phyloP scores from a whole-genome alignment of 257 asterid genomes.

The Plantago major region DNA sequence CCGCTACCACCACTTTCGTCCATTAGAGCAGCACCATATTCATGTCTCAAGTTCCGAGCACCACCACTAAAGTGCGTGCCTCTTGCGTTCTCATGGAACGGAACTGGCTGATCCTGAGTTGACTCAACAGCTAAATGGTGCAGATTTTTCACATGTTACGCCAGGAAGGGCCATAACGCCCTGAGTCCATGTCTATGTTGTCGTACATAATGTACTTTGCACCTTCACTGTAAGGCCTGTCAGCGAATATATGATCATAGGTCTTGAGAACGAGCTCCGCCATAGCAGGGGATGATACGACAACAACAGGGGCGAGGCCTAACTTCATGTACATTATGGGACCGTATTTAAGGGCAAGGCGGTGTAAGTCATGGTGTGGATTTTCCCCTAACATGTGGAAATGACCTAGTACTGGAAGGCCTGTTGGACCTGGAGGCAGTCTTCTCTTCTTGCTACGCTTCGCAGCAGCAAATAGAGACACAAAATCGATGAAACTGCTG shows the following conservation, averaged over 20 bases:
- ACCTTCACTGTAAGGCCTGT: neutral
- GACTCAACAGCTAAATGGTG: slow-evolving; percentile 16
- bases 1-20: no score
- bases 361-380: slow-evolving; percentile 5
- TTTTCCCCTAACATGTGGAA: slow-evolving; percentile 8
- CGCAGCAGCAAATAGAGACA: neutral
- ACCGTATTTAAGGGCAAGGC: slow-evolving; percentile 10
- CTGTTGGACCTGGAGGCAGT: slow-evolving; percentile 14
- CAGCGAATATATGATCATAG: slow-evolving; percentile 7
- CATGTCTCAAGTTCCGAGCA: no score
- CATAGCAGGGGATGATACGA: slow-evolving; percentile 10
- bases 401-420: slow-evolving; percentile 10
- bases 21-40: no score
- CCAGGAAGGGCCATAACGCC: slow-evolving; percentile 17
- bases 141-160: slow-evolving; percentile 8
- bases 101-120: slow-evolving; percentile 9
- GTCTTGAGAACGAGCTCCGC: slow-evolving; percentile 17
- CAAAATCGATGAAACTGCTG: neutral
- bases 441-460: neutral
- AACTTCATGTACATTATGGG: slow-evolving; percentile 8
- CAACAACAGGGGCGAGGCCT: slow-evolving; percentile 6
- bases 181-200: neutral
- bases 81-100: slow-evolving; percentile 14
- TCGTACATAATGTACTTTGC: slow-evolving; percentile 2
- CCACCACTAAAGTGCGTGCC: neutral